A percentile compares a stretch with the other conserved stretches of the same genome.
Conservation (phyloP, 1,284 basidiomycete genomes). For the Ustilago cynodontis region DNA sequence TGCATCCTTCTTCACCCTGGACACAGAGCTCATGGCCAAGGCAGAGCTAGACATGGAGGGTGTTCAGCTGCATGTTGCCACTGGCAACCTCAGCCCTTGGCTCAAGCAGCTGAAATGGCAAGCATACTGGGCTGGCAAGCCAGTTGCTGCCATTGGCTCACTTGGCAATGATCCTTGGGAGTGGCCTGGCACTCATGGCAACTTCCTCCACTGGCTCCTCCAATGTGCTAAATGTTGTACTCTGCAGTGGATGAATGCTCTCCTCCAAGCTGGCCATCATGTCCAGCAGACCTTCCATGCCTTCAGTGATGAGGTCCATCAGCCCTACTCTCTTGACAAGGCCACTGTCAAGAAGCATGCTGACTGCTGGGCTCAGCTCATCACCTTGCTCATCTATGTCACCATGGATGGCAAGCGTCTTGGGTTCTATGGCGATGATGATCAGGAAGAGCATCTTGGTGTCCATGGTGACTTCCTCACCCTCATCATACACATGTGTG, state of each 20-base stretch:
- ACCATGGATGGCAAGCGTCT: not conserved
- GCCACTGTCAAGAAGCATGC: not conserved
- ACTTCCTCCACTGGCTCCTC: not conserved
- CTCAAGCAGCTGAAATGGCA: not conserved
- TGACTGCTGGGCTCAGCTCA: slow-evolving; percentile 2
- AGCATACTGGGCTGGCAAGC: slow-evolving; percentile 3
- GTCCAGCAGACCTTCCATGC: slow-evolving; percentile 3
- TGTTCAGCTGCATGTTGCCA: not conserved
- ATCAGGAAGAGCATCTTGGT: slow-evolving; percentile 4
- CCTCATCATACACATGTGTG: no score
- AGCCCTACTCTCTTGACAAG: not conserved
- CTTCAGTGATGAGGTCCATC: not conserved
- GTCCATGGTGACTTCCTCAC: no score
- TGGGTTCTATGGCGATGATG: not conserved
- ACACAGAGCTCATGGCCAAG: slow-evolving; percentile 1
- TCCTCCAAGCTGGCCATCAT: not conserved
- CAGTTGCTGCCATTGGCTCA: not conserved
- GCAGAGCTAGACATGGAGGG: not conserved
- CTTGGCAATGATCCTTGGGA: not conserved
- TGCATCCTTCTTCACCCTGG: not conserved
- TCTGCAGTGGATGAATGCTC: not conserved
- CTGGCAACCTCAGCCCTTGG: slow-evolving; percentile 1
- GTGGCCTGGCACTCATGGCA: not conserved
- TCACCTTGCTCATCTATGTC: slow-evolving; percentile 4
- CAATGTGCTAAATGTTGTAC: not conserved